Conservation (phyloP, 495 filamentous ascomycete species). For the Talaromyces proteolyticus region DNA sequence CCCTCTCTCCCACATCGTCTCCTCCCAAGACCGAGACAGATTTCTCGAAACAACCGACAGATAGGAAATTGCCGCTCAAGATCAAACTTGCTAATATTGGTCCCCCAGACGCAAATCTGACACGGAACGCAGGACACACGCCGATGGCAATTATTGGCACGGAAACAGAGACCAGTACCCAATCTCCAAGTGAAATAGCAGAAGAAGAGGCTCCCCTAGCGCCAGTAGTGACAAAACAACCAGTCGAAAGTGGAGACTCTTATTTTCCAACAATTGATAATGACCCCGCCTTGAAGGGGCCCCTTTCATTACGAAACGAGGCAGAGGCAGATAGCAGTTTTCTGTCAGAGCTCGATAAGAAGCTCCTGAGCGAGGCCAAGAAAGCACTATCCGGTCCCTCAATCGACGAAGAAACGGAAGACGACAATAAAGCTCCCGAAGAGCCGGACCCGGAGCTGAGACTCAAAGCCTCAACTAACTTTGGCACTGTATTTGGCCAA, state of each 20-base stretch:
- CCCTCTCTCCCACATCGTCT: slow-evolving; percentile 16
- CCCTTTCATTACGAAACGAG: slow-evolving; percentile 37
- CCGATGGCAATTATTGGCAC: slow-evolving; percentile 39
- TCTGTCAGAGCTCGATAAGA: slow-evolving; percentile 34
- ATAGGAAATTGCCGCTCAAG: slow-evolving; percentile 30
- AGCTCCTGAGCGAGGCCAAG: slow-evolving; percentile 34
- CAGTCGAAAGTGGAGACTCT: slow-evolving; percentile 31
- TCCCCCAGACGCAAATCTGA: slow-evolving; percentile 29
- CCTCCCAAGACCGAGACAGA: slow-evolving; percentile 13
- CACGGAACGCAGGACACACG: slow-evolving; percentile 39
- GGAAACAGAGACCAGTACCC: slow-evolving; percentile 22
- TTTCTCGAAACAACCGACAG: slow-evolving; percentile 8
- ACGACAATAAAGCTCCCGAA: slow-evolving; percentile 23
- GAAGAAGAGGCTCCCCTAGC: slow-evolving; percentile 24
- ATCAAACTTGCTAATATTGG: slow-evolving; percentile 37
- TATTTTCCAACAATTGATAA: slow-evolving; percentile 39
- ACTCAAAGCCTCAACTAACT: slow-evolving; percentile 55
- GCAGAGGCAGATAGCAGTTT: slow-evolving; percentile 35
- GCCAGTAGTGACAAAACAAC: slow-evolving; percentile 26
- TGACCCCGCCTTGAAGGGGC: slow-evolving; percentile 39
- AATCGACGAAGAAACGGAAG: slow-evolving; percentile 12
- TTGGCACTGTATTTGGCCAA: slow-evolving; percentile 48
- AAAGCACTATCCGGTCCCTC: slow-evolving; percentile 17
- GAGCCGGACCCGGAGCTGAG: slow-evolving; percentile 50
- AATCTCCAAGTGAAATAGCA: slow-evolving; percentile 18